Conservation (phyloP, 2,329 filamentous ascomycete species). For the Lachnellula arida region DNA sequence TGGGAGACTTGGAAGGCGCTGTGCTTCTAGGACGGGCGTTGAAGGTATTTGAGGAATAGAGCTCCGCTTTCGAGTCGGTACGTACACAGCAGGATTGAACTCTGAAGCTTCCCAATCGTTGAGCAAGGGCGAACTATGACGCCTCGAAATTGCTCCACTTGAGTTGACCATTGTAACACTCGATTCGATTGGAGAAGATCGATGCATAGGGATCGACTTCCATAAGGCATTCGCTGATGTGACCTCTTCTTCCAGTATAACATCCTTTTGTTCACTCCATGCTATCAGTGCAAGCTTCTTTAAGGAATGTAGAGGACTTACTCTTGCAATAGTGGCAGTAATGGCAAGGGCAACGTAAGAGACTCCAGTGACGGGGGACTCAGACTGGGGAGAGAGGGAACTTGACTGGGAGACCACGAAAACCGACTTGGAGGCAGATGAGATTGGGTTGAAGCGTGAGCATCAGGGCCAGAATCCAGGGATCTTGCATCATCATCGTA, state of each 20-base stretch:
- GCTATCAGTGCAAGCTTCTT: slow-evolving; percentile 4
- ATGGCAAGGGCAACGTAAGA: slow-evolving; percentile 7
- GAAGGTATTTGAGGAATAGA: slow-evolving; percentile 18
- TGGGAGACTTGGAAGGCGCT: slow-evolving; percentile 24
- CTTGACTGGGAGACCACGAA: slow-evolving; percentile 13
- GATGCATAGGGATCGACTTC: not conserved
- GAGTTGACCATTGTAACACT: slow-evolving; percentile 9
- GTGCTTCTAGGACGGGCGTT: slow-evolving; percentile 21
- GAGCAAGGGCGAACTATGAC: slow-evolving; percentile 22
- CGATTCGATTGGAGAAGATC: not conserved
- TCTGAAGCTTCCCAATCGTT: slow-evolving; percentile 1
- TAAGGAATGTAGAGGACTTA: slow-evolving; percentile 5
- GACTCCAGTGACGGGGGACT: slow-evolving; percentile 8
- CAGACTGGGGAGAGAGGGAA: slow-evolving; percentile 8
- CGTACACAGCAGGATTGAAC: slow-evolving; percentile 1
- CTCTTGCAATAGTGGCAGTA: slow-evolving; percentile 12
- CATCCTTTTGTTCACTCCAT: not conserved
- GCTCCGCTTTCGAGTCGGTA: slow-evolving; percentile 16
- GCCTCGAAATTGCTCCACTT: slow-evolving; percentile 10
- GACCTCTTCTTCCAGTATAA: slow-evolving; percentile 1
- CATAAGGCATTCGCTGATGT: not conserved
- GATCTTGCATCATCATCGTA: slow-evolving; percentile 35
- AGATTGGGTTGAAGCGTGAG: slow-evolving; percentile 2
- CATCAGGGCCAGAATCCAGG: slow-evolving; percentile 12
- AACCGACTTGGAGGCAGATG: not conserved